Evolutionary conservation across 257 asterid genomes (phyloP).

Genomic region (Solanum piurae): DNA sequence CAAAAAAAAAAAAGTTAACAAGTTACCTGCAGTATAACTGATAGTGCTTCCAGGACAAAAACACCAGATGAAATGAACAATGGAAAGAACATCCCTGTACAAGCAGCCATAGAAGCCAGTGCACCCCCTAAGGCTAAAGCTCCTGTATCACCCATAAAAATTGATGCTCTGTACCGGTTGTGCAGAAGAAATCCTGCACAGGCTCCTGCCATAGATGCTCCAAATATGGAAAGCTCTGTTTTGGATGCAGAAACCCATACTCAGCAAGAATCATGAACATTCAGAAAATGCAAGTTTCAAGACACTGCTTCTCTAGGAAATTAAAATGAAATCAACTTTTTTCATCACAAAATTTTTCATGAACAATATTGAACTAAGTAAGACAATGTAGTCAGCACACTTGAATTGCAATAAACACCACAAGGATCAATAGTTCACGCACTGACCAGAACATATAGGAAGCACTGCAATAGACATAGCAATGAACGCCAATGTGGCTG

Average conservation of each 20-base stretch:
- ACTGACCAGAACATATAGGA: slow-evolving; percentile 85
- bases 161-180: slow-evolving; percentile 67
- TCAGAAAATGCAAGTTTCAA: neutral
- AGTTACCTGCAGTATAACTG: slow-evolving; percentile 57
- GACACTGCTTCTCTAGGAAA: neutral
- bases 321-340: neutral
- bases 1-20: neutral
- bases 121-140: slow-evolving; percentile 91
- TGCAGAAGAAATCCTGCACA: slow-evolving; percentile 87
- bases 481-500: slow-evolving; percentile 72
- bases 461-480: slow-evolving; percentile 92
- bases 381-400: neutral
- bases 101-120: slow-evolving; percentile 94
- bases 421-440: neutral
- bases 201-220: slow-evolving; percentile 98
- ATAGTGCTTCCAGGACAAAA: slow-evolving; percentile 43
- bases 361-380: neutral
- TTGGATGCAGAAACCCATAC: slow-evolving; percentile 4
- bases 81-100: slow-evolving; percentile 92
- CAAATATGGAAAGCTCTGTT: slow-evolving; percentile 78
- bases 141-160: slow-evolving; percentile 85
- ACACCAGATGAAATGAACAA: slow-evolving; percentile 73
- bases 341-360: neutral
- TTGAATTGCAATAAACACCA: neutral
- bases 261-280: slow-evolving; percentile 1